Conservation (phyloP, 306 rosid species). For the Glycine soja region DNA sequence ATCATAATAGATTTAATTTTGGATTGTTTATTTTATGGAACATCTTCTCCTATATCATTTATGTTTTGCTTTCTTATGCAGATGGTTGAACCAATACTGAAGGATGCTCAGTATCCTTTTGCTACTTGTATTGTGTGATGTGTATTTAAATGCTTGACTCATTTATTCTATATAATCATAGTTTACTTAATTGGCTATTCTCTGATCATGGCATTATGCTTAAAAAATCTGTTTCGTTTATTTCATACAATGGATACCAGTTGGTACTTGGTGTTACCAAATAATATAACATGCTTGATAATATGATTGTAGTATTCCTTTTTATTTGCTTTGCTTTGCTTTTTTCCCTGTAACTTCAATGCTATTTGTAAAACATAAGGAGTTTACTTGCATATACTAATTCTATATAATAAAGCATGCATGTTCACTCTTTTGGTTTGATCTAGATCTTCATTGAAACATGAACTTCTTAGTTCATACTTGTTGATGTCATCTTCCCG, state of each 20-base stretch:
- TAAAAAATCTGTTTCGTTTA: background rate
- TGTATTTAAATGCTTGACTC: conserved; percentile 9
- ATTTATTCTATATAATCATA: background rate
- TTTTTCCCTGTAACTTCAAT: background rate
- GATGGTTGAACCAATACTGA: conserved; percentile 93
- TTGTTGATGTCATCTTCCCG: background rate
- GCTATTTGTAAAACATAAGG: background rate
- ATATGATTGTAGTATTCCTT: conserved; percentile 1
- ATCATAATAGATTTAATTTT: conserved; percentile 14
- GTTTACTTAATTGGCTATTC: conserved; percentile 5
- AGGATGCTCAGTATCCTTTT: conserved; percentile 89
- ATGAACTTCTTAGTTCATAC: background rate
- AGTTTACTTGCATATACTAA: background rate
- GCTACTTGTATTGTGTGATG: background rate
- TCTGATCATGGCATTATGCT: conserved; percentile 3
- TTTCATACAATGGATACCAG: background rate
- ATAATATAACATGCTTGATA: background rate
- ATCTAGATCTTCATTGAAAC: background rate
- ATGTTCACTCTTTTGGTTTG: background rate
- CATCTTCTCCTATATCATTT: conserved; percentile 4
- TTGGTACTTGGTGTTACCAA: conserved; percentile 32
- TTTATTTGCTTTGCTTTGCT: background rate
- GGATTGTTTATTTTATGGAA: conserved; percentile 20
- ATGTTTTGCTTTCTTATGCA: conserved; percentile 54
- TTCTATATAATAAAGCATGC: background rate